These are phyloP conservation scores for Beta vulgaris DNA, from an alignment of 148 eudicot genomes.

Conservation along the genomic window DNA sequence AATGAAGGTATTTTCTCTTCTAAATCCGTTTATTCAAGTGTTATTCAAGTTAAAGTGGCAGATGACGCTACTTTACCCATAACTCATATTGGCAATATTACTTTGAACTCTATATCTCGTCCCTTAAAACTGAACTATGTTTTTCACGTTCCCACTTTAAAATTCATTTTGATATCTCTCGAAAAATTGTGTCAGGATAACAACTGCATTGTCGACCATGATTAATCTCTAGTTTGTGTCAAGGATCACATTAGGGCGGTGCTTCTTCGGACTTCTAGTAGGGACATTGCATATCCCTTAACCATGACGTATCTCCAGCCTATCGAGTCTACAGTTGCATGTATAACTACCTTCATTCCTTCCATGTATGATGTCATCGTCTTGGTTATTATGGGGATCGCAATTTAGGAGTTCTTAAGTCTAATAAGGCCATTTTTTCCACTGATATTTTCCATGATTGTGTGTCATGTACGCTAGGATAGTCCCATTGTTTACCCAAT, in stretches of 20 bases:
- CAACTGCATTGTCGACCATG: background rate
- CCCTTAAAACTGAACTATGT: background rate
- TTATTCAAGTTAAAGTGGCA: background rate
- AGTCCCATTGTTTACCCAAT: too few relatives aligned
- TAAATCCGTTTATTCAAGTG: background rate
- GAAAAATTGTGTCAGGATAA: background rate
- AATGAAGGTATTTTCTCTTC: background rate
- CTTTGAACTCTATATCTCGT: background rate
- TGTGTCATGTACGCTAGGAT: too few relatives aligned
- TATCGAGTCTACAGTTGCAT: background rate
- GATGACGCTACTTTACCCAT: background rate
- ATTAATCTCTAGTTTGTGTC: slow-evolving; percentile 5
- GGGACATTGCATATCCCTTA: background rate
- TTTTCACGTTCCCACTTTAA: background rate
- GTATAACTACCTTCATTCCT: background rate
- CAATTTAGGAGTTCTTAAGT: background rate
- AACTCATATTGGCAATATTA: background rate
- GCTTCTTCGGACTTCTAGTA: slow-evolving; percentile 5
- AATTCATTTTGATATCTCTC: background rate
- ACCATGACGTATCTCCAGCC: background rate
- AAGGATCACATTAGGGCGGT: slow-evolving; percentile 9
- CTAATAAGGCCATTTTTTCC: background rate
- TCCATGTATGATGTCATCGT: background rate
- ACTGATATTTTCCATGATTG: background rate
- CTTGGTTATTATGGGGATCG: background rate